These are phyloP conservation scores for Biscutella laevigata DNA, from an alignment of 441 rosid genomes.

Conservation along the genomic window DNA sequence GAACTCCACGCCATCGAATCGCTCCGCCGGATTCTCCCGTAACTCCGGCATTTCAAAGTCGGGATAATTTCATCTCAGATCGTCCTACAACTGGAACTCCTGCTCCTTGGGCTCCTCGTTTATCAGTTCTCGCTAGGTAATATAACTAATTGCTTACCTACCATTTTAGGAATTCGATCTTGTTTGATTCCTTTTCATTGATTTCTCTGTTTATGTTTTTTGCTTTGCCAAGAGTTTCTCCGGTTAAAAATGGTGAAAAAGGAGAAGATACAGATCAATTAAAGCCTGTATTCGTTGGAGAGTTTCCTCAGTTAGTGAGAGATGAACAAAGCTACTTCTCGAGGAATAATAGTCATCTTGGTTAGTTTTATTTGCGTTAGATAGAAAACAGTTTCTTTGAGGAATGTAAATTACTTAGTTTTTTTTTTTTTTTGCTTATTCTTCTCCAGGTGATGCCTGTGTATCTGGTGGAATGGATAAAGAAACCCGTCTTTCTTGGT, in stretches of 20 bases:
- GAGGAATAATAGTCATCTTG: slow-evolving; percentile 38
- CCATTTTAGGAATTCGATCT: neutral
- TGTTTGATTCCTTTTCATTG: neutral
- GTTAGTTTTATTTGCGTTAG: slow-evolving; percentile 33
- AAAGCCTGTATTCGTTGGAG: slow-evolving; percentile 85
- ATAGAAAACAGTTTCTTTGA: slow-evolving; percentile 2
- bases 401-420: neutral
- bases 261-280: slow-evolving; percentile 47
- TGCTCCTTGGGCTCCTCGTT: slow-evolving; percentile 86
- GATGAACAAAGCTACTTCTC: slow-evolving; percentile 55
- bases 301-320: slow-evolving; percentile 73
- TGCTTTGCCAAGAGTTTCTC: slow-evolving; percentile 36
- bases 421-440: slow-evolving; percentile 8
- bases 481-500: slow-evolving; percentile 70
- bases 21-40: slow-evolving; percentile 40
- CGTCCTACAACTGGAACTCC: slow-evolving; percentile 81
- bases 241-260: slow-evolving; percentile 37
- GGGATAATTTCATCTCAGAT: slow-evolving; percentile 37
- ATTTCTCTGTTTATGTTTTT: slow-evolving; percentile 16
- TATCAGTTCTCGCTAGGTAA: slow-evolving; percentile 87
- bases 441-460: slow-evolving; percentile 40
- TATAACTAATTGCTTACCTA: neutral
- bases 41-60: slow-evolving; percentile 41
- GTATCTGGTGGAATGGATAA: slow-evolving; percentile 81
- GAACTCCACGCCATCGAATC: slow-evolving; percentile 28